phyloP scores from a whole-genome alignment of 495 filamentous ascomycete species.

The Beverwykella pulmonaria region DNA sequence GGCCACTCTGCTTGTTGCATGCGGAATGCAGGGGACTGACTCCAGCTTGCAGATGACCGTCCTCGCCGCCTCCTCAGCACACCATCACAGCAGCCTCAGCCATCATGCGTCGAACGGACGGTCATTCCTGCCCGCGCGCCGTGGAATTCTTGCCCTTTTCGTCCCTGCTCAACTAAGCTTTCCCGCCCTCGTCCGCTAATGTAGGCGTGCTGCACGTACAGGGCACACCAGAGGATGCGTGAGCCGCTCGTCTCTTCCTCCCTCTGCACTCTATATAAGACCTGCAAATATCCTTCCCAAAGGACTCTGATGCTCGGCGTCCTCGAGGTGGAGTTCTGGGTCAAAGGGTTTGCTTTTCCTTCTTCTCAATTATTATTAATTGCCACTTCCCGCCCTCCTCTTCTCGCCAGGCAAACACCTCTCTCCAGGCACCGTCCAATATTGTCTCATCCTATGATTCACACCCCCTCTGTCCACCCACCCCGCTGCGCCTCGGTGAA shows the following conservation, averaged over 20 bases:
- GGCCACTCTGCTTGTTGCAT: slow-evolving; percentile 24
- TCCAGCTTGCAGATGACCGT: slow-evolving; percentile 29
- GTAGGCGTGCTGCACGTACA: slow-evolving; percentile 29
- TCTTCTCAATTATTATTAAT: slow-evolving; percentile 11
- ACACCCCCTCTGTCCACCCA: slow-evolving; percentile 26
- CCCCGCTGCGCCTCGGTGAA: slow-evolving; percentile 37
- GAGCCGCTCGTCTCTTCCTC: slow-evolving; percentile 13
- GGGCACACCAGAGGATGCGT: slow-evolving; percentile 13
- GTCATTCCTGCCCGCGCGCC: slow-evolving; percentile 29
- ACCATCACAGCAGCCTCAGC: slow-evolving; percentile 32
- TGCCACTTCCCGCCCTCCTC: neutral
- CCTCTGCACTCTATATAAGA: slow-evolving; percentile 31
- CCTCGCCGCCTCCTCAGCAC: slow-evolving; percentile 27
- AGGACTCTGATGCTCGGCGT: slow-evolving; percentile 6
- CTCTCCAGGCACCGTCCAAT: slow-evolving; percentile 32
- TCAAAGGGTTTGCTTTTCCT: slow-evolving; percentile 1
- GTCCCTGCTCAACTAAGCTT: slow-evolving; percentile 37
- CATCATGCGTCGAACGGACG: slow-evolving; percentile 34
- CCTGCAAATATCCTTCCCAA: slow-evolving; percentile 14
- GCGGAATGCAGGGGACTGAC: slow-evolving; percentile 27
- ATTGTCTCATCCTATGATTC: slow-evolving; percentile 41
- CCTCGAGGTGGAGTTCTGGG: slow-evolving; percentile 10
- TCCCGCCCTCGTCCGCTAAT: slow-evolving; percentile 37
- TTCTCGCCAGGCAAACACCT: slow-evolving; percentile 25
- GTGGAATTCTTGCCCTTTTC: slow-evolving; percentile 24